A percentile compares a stretch with the other conserved stretches of the same genome.
Evolutionary conservation across 148 eudicot species (phyloP).

Genomic region (Rhododendron simsii): DNA sequence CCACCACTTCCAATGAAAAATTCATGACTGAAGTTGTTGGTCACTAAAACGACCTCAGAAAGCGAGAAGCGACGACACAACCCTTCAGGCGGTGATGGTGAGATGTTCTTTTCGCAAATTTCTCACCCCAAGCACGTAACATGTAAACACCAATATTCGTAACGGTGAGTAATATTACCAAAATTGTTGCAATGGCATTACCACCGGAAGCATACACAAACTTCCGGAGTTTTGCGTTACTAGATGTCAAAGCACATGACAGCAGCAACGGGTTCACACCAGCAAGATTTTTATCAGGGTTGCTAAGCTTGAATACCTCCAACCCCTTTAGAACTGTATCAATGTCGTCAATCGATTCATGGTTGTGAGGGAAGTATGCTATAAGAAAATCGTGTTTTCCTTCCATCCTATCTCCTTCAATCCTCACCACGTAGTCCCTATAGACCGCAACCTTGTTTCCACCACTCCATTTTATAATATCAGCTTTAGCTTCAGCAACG

Average conservation of each 20-base stretch:
- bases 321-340: slow-evolving; percentile 9
- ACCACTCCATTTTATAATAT: slow-evolving; percentile 4
- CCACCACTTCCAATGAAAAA: slow-evolving; percentile 16
- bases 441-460: neutral
- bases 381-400: neutral
- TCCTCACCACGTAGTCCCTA: slow-evolving; percentile 11
- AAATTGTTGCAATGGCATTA: neutral
- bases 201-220: neutral
- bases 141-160: neutral
- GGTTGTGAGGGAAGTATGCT: neutral
- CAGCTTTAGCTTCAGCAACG: slow-evolving; percentile 13
- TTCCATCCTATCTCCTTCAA: neutral
- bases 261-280: neutral
- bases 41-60: neutral
- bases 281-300: slow-evolving; percentile 2
- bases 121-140: neutral
- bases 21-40: neutral
- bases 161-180: neutral
- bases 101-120: neutral
- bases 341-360: neutral
- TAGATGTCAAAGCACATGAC: neutral
- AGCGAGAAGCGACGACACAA: neutral
- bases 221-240: neutral
- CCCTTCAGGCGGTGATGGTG: neutral
- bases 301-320: slow-evolving; percentile 25